Base-by-base conservation (phyloP, 257 asterid species). In the Datura wrightii region DNA sequence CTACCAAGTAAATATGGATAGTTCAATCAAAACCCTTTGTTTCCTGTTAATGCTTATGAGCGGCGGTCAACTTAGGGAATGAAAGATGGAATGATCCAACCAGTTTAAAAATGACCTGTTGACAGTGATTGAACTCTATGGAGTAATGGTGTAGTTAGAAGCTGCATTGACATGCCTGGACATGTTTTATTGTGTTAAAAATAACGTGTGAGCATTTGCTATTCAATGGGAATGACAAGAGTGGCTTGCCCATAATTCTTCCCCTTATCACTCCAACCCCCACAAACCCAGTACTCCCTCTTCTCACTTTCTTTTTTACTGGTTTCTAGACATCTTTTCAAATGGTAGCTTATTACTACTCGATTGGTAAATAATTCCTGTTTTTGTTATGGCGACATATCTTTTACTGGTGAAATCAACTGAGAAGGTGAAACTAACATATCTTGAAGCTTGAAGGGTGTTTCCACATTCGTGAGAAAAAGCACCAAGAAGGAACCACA, bases 1-100 rank as follows among this genome's bases (percentile, higher is more conserved):
- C 80, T 52, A 72, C 80, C 74, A 71, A 83, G 85, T 83, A 83
- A 67, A 83, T 83, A 83, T 83, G 80, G 85, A 66, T 52, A 36
- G 80, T 66, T 67, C 50, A 72, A 53, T 63, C 52, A 65, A 66
- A 42, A 58, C 53, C 69, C 52, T 55, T 48, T 69, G 80, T 83
- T 83, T 72, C 52, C 67, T 34, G 37, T 67, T 55, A 55, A 83
- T 48, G 41, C 16, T 36, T 34, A 44, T 16, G 55, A 50, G 69
- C 39, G 19, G 67, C 19, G 44, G 67, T 56, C n/a, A 37, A 53
- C 58, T 50, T 52, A 67, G 59, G 85, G 63, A 52, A 82, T 66
- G 85, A 72, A 50, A 44, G 85, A 83, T 52, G 78, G 85, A 74
- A 53, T 65, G 80, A 53, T 67, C 85, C 69, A 83, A 67, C 85